Base-by-base conservation (phyloP, 345 rosid species). In the Eucalyptus melliodora region DNA sequence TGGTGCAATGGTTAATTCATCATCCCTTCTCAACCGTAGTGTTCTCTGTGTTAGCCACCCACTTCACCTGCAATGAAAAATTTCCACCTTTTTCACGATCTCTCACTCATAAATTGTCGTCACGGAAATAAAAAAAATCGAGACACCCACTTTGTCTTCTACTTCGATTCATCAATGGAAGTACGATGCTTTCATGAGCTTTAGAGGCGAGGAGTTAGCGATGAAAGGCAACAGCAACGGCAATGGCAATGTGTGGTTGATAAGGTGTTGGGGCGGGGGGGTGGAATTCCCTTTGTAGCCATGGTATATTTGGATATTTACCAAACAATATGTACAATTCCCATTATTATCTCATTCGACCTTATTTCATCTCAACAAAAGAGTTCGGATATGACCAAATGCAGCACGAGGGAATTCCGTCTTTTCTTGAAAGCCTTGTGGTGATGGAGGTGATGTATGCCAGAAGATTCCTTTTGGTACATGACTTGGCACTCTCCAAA, bases 281-380 rank as follows among this genome's bases (percentile, higher is more conserved):
- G 24, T 8, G 5, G 11, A 34, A 37, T 72, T 72, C 8, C 14
- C 45, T 12, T 72, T 72, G 23, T 5, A 5, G 40, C 23, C 45
- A 21, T 12, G 8, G 23, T 72, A 19, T 19, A 37, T 72, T 21
- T 6, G 5, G 82, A 72, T 1, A 37, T 72, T 37, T 37, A 53
- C 59, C 59, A 53, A 53, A 53, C 5, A 8, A 8, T 0, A 53
- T 2, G 59, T 19, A 19, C 45, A 0, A 72, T 34, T 19, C 24
- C 12, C 45, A 72, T 72, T 10, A 72, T 37, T 17, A 5, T 9
- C 82, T 23, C 14, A 19, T 34, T 8, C 30, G 0, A 50, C 40
- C 67, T 12, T 34, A 2, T 37, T 21, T 42, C 2, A 50, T 3
- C 17, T 0, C 27, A 2, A n/a, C 87, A 19, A 0, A 5, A 42